Conservation (phyloP, 208 protist genomes). For the Wallacemonas rigidus region DNA sequence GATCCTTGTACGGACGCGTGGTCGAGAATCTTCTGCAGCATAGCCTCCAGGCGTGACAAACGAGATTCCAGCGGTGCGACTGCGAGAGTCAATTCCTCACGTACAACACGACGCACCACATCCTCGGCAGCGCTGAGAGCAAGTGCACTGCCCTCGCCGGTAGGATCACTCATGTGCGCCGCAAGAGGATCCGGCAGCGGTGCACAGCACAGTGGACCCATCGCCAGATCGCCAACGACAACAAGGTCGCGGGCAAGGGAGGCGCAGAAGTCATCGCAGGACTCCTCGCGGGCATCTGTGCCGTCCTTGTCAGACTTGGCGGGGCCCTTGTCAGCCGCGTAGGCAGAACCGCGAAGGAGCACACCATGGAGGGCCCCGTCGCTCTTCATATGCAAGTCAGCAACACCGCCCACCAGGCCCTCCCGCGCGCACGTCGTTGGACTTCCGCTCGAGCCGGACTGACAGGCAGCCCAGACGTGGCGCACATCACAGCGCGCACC, state of each 20-base stretch:
- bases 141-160: neutral
- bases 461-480: neutral
- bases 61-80: constrained; percentile 21
- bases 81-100: constrained; percentile 23
- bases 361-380: neutral
- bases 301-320: neutral
- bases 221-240: neutral
- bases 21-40: constrained; percentile 14
- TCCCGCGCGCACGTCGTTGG: neutral
- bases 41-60: constrained; percentile 23
- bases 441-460: neutral
- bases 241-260: neutral
- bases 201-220: neutral
- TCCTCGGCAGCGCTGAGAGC: neutral
- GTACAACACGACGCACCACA: constrained; percentile 27
- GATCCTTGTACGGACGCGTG: neutral
- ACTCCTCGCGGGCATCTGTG: neutral
- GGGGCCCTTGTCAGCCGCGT: neutral
- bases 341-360: neutral
- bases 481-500: neutral
- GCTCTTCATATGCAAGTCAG: neutral
- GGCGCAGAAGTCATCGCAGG: neutral
- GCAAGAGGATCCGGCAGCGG: too few relatives aligned
- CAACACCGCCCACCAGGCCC: neutral
- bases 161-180: too few relatives aligned